These are phyloP conservation scores for Thelonectria blattea DNA, from an alignment of 2,329 filamentous ascomycete species.

Conservation along the genomic window DNA sequence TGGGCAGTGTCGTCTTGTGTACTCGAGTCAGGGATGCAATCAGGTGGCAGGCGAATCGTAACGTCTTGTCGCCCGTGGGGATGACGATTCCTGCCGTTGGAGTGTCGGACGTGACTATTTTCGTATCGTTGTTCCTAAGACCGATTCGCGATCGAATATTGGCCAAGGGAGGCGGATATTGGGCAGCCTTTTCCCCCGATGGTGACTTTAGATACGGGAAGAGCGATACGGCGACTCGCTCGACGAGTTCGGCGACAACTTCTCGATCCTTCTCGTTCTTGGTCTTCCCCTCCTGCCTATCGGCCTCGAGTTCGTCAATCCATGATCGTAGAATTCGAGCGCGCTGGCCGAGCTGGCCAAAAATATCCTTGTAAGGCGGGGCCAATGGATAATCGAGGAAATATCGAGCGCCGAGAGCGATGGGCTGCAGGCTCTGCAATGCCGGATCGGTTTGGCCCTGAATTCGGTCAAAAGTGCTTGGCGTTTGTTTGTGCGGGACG, in stretches of 20 bases:
- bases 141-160: constrained; percentile 22
- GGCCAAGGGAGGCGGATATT: constrained; percentile 24
- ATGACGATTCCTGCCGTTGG: constrained; percentile 45
- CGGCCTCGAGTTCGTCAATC: constrained; percentile 23
- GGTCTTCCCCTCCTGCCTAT: background rate
- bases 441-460: background rate
- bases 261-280: background rate
- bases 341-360: constrained; percentile 43
- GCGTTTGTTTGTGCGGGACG: background rate
- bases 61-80: constrained; percentile 39
- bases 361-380: constrained; percentile 40
- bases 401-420: constrained; percentile 27
- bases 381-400: constrained; percentile 40
- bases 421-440: constrained; percentile 6
- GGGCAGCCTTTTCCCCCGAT: background rate
- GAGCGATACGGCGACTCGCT: constrained; percentile 10
- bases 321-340: constrained; percentile 26
- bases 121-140: constrained; percentile 18
- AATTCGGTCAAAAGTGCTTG: background rate
- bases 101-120: background rate
- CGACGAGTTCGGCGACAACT: constrained; percentile 18
- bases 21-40: constrained; percentile 41
- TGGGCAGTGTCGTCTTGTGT: constrained; percentile 41
- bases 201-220: constrained; percentile 38
- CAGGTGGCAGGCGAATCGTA: constrained; percentile 46